Base-by-base conservation (phyloP, 305 asterid species). In the Petunia hybrid region DNA sequence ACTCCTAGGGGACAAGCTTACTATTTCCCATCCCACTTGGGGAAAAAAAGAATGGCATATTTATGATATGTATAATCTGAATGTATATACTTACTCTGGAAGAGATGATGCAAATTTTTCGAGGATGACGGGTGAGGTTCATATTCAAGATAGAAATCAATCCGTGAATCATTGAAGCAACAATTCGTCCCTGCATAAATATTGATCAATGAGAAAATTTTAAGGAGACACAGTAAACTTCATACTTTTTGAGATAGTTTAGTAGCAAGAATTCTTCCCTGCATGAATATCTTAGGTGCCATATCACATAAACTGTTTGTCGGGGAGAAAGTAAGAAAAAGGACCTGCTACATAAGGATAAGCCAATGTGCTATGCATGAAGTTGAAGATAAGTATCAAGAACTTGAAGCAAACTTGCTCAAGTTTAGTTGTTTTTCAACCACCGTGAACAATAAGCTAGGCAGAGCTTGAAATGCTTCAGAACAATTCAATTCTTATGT, bases 61-160 rank as follows among this genome's bases (percentile, higher is more conserved):
- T 8, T 48, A 73, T 73, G 53, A 5, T 48, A 46, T 73, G 45
- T 22, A 35, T 73, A 73, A 48, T 73, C 77, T 48, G 62, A 73
- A 73, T 7, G 53, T 67, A 80, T 86, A 85, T 64, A 83, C 90
- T 39, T 92, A 96, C 99, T 96, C 85, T 96, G 98, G 84, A 94
- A 96, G 77, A 96, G 97, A 87, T 94, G 99, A 82, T 90, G 88
- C 89, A 96, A 83, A 85, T 96, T 96, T 88, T 92, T 96, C 1
- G 95, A 77, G 78, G 98, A 95, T 77, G 99, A 85, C 76, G 98
- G 98, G 80, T 94, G 97, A 48, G 98, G 99, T 91, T 96, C 99
- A 12, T 87, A 91, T 83, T 90, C 93, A 43, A 96, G 99, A 86
- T 93, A 96, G 87, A 85, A 84, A 69, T 90, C 91, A 16, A 94